Conservation (phyloP, 352 stramenopile genomes). For the Pythium angustatum region DNA sequence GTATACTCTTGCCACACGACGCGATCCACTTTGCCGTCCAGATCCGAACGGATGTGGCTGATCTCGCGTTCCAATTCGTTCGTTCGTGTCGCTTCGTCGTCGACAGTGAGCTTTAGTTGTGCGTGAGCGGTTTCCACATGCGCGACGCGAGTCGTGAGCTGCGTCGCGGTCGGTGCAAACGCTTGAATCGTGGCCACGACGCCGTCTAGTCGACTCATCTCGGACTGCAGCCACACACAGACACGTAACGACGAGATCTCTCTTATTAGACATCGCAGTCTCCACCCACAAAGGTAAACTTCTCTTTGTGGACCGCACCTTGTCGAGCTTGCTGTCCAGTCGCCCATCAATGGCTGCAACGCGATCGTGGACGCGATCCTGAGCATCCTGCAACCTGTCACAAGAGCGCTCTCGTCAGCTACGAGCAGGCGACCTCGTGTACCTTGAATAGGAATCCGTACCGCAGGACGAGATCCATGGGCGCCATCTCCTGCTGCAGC, state of each 20-base stretch:
- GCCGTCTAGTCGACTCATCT: slow-evolving; percentile 44
- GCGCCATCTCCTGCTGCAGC: slow-evolving; percentile 13
- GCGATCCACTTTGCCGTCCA: neutral
- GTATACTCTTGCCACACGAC: slow-evolving; percentile 14
- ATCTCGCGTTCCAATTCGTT: neutral
- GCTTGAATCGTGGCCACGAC: slow-evolving; percentile 56
- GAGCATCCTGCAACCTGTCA: slow-evolving; percentile 48
- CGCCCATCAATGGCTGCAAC: slow-evolving; percentile 45
- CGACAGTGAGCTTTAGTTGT: too few relatives aligned
- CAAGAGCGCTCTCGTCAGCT: neutral
- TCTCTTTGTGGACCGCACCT: slow-evolving; percentile 37
- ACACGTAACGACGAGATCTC: neutral
- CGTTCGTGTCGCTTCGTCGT: too few relatives aligned
- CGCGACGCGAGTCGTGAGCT: slow-evolving; percentile 33
- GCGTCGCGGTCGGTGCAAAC: slow-evolving; percentile 44
- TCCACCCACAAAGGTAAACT: too few relatives aligned
- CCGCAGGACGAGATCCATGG: slow-evolving; percentile 14
- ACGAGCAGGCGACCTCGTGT: too few relatives aligned
- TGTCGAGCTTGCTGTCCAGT: slow-evolving; percentile 62
- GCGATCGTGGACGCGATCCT: slow-evolving; percentile 45
- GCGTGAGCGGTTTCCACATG: slow-evolving; percentile 6
- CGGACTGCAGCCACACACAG: slow-evolving; percentile 33
- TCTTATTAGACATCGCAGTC: neutral
- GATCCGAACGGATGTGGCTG: neutral
- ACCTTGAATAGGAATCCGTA: neutral